Conservation (phyloP, 345 rosid genomes). For the Linum usitatissimum region DNA sequence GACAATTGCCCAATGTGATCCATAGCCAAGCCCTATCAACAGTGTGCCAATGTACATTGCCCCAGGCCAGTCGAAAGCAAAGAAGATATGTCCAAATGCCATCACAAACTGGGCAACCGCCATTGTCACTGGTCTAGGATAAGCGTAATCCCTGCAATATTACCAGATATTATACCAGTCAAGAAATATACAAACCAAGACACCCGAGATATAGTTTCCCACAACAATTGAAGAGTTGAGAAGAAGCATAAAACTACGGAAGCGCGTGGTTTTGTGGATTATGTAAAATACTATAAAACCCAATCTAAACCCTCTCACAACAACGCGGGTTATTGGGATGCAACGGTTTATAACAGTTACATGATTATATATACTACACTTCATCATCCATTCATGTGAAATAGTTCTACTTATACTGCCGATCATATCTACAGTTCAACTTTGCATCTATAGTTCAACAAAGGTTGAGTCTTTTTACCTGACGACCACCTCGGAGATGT, state of each 20-base stretch:
- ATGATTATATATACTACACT: no score
- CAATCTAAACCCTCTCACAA: no score
- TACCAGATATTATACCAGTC: conserved; percentile 2
- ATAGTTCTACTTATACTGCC: no score
- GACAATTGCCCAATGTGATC: conserved; percentile 98
- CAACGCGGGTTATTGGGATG: no score
- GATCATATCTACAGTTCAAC: no score
- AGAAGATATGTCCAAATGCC: conserved; percentile 86
- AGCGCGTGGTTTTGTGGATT: no score
- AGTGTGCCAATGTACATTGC: conserved; percentile 83
- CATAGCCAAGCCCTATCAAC: conserved; percentile 86
- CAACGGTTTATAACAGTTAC: no score
- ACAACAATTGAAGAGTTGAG: not conserved
- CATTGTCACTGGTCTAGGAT: conserved; percentile 79
- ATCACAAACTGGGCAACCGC: conserved; percentile 74
- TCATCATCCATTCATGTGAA: no score
- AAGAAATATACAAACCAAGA: not conserved
- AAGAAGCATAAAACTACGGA: not conserved
- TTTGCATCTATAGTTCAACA: not conserved
- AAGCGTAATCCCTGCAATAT: conserved; percentile 60
- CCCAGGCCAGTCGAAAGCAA: conserved; percentile 90
- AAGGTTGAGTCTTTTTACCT: conserved; percentile 36
- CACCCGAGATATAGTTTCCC: no score
- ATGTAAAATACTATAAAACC: no score
- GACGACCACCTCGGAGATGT: conserved; percentile 82